phyloP scores from a whole-genome alignment of 495 filamentous ascomycete species.

The Penicillium herquei region DNA sequence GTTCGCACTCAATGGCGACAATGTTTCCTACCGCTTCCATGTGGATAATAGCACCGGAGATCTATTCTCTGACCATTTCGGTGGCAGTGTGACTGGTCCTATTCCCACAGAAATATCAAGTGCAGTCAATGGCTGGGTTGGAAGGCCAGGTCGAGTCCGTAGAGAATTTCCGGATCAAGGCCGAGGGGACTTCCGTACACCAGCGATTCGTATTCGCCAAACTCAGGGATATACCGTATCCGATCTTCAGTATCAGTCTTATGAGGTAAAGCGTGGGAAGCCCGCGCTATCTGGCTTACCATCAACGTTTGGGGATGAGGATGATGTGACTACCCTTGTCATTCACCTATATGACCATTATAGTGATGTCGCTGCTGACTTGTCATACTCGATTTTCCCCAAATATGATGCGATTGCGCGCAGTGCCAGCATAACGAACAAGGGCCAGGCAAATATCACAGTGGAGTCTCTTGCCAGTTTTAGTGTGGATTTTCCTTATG shows the following conservation, averaged over 20 bases:
- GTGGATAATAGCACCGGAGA: constrained; percentile 50
- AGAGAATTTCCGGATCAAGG: constrained; percentile 57
- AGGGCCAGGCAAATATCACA: constrained; percentile 42
- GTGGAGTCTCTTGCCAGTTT: constrained; percentile 51
- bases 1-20: constrained; percentile 48
- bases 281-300: constrained; percentile 46
- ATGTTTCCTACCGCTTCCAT: constrained; percentile 54
- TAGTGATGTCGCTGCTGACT: constrained; percentile 45
- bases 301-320: constrained; percentile 46
- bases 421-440: constrained; percentile 51
- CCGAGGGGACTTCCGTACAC: constrained; percentile 52
- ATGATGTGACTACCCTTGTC: constrained; percentile 51
- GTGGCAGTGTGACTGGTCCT: constrained; percentile 29
- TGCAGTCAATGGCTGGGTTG: constrained; percentile 46
- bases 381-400: constrained; percentile 56
- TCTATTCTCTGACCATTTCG: constrained; percentile 52
- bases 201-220: constrained; percentile 53
- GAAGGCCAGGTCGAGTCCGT: constrained; percentile 41
- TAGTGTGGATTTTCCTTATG: constrained; percentile 51
- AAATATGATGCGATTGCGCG: constrained; percentile 51
- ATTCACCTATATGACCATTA: constrained; percentile 51
- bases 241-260: constrained; percentile 45
- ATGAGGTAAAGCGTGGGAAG: constrained; percentile 45
- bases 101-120: constrained; percentile 41
- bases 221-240: constrained; percentile 50